These are phyloP conservation scores for Amanita molliuscula DNA, from an alignment of 768 basidiomycete species.

Conservation along the genomic window DNA sequence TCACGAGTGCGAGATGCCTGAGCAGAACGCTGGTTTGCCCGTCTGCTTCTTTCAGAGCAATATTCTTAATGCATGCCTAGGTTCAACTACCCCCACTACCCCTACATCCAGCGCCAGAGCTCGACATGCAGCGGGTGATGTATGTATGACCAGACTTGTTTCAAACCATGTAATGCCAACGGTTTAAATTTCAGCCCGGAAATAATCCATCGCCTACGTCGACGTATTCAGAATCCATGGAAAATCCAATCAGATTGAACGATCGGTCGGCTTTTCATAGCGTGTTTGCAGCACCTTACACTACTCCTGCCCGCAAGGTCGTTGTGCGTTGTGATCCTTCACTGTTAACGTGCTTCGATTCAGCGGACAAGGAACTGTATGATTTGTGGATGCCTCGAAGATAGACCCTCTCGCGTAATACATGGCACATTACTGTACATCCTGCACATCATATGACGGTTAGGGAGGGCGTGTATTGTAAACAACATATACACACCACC, in stretches of 20 bases:
- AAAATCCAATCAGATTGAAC: constrained; percentile 1
- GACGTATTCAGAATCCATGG: constrained; percentile 7
- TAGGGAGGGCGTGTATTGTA: background rate
- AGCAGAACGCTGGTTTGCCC: background rate
- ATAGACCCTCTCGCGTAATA: constrained; percentile 9
- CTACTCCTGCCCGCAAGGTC: constrained; percentile 23
- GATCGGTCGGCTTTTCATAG: constrained; percentile 17
- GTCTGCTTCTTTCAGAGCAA: background rate
- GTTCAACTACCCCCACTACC: background rate
- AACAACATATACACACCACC: background rate
- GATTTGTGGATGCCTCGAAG: constrained; percentile 60
- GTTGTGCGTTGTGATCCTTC: constrained; percentile 55
- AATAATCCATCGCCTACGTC: constrained; percentile 5
- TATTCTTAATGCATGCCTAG: background rate
- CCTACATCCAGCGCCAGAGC: background rate
- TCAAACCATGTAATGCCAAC: too few relatives aligned
- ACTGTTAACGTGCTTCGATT: constrained; percentile 65
- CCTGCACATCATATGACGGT: too few relatives aligned
- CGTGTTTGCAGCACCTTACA: constrained; percentile 17
- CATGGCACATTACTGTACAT: background rate
- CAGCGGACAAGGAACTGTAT: constrained; percentile 66
- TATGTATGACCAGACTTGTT: background rate
- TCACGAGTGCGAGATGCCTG: background rate
- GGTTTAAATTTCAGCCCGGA: background rate
- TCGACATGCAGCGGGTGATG: background rate